Evolutionary conservation across 148 eudicot genomes (phyloP), one percentile per base, ranked within the genome.

Genomic region (Linanthus parryae): DNA sequence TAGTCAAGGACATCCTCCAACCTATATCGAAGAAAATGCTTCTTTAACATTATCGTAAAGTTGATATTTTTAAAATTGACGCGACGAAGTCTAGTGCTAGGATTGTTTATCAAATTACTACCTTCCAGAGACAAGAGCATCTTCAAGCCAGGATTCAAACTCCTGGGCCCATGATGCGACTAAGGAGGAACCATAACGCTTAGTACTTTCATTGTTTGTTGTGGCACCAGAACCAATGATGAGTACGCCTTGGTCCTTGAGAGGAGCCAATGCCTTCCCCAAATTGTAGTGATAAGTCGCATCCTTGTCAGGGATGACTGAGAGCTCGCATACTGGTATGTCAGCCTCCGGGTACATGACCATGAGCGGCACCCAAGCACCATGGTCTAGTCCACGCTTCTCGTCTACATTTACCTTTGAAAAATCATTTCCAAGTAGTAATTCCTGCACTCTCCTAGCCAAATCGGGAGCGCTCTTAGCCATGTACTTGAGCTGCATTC

Each of bases 351-450:
- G 94, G 53, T 81, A 85, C 88, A 81, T 81, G 7, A 85, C 83
- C 94, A 81, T 78, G 29, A 85, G 79, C 7, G 88, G 94, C 8
- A 85, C 83, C 94, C 94, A 85, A 4, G 88, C 85, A 1, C 88
- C 88, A 18, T 81, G 94, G 61, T 85, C 94, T 18, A 85, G 75
- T 36, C 94, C 94, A 8, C 88, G 85, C 43, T 74, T 69, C 66
- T 78, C 76, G 65, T 85, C 85, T 56, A 64, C 65, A 2, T 57
- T 25, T 11, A 79, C 88, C 3, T 44, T 49, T 14, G 64, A 58
- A 54, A 76, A 69, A 2, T 85, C 94, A 6, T 82, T 61, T 33
- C 46, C 48, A 22, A 7, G 20, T 2, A 85, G 78, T 48, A 85
- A 66, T 48, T 73, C 79, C 64, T 73, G 72, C 44, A 76, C 88